phyloP scores from a whole-genome alignment of 345 rosid genomes.

The Salix koriyanagi region DNA sequence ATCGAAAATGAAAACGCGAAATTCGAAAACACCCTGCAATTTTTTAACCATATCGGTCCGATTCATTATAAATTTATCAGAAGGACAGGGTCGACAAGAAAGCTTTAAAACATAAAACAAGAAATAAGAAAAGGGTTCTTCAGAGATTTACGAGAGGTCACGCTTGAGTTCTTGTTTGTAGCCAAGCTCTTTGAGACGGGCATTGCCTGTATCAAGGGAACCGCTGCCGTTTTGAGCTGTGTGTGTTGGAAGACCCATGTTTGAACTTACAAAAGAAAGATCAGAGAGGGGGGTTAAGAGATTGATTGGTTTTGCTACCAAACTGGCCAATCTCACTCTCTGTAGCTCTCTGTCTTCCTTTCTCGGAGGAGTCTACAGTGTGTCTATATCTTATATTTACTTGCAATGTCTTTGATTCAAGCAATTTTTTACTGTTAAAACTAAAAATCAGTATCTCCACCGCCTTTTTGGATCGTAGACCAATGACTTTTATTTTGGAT shows the following conservation, averaged over 20 bases:
- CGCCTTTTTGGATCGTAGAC: not conserved
- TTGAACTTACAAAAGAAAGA: not conserved
- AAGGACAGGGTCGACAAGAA: not conserved
- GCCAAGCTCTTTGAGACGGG: conserved; percentile 81
- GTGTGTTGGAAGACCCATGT: conserved; percentile 30
- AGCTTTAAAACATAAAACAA: not conserved
- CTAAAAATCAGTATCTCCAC: too few species aligned
- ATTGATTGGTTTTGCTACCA: not conserved
- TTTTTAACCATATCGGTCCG: not conserved
- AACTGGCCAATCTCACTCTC: not conserved
- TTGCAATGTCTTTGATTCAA: not conserved
- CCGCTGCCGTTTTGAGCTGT: conserved; percentile 17
- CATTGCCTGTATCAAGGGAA: conserved; percentile 54
- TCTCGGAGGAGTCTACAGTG: not conserved
- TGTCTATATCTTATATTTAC: not conserved
- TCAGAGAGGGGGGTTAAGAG: not conserved
- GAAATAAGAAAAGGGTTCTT: not conserved
- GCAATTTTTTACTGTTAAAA: not conserved
- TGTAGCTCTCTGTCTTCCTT: not conserved
- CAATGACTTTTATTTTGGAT: not conserved
- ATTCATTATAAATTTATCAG: conserved; percentile 1
- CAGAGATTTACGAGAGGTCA: conserved; percentile 67
- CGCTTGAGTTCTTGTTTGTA: conserved; percentile 98
- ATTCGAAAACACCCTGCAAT: conserved; percentile 78
- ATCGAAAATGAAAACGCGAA: conserved; percentile 94